Evolutionary conservation across 352 stramenopile species (phyloP), one percentile per base, ranked within the genome.

Genomic region (Lagenidium sp.): DNA sequence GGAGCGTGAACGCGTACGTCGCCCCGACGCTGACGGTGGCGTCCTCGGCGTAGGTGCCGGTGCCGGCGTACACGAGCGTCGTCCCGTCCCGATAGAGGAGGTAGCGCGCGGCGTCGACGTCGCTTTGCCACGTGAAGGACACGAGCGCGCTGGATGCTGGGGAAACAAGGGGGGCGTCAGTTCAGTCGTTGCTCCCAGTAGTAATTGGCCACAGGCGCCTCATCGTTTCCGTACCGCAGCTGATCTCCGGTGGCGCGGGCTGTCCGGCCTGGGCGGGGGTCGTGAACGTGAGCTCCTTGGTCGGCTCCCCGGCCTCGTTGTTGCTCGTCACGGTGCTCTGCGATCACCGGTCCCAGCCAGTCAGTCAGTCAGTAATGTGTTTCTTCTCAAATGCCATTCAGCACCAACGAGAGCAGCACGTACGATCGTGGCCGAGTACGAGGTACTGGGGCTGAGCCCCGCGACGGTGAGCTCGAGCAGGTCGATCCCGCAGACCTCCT

Each of bases 351-450:
- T 32, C 28, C 28, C 8, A 32, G 28, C 15, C 28, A 32, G 8
- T 15, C 8, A 32, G 28, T n/a, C n/a, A n/a, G n/a, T n/a, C n/a
- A n/a, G n/a, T n/a, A n/a, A n/a, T n/a, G n/a, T n/a, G n/a, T n/a
- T n/a, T n/a, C n/a, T n/a, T n/a, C n/a, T n/a, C n/a, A n/a, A n/a
- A n/a, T n/a, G n/a, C n/a, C n/a, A n/a, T n/a, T n/a, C n/a, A n/a
- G n/a, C n/a, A n/a, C n/a, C n/a, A n/a, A 32, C 28, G 15, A 32
- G 28, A 32, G 28, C 8, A 32, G 25, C 12, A 68, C 71, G 25
- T 66, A 82, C 72, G 40, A 85, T 53, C 1, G 50, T 81, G 4
- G 42, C 60, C 15, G 55, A 60, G 48, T 85, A 85, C 8, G 64
- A 36, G 7, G 44, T 51, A 13, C 44, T 29, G 1, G 64, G 52